These are phyloP conservation scores for Aureobasidium sp. DNA, from an alignment of 2,329 filamentous ascomycete genomes.

Conservation along the genomic window DNA sequence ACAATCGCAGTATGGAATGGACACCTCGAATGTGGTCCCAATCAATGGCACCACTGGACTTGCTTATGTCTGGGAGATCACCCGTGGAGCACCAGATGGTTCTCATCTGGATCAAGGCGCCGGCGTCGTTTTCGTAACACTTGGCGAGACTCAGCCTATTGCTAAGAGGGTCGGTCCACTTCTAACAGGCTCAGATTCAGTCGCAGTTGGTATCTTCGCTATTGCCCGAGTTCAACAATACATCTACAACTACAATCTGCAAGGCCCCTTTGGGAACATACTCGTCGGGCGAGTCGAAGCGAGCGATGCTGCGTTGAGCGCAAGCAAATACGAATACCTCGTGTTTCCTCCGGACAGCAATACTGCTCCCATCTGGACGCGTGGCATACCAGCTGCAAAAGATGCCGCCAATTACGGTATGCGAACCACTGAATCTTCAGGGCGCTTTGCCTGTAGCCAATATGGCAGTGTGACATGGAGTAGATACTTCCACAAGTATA, in stretches of 20 bases:
- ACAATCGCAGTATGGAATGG: conserved; percentile 11
- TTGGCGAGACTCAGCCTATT: conserved; percentile 10
- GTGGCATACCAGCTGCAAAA: neutral
- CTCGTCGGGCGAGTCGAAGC: conserved; percentile 10
- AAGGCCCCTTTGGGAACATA: conserved; percentile 10
- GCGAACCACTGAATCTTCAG: neutral
- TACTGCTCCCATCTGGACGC: neutral
- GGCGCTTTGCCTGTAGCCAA: neutral
- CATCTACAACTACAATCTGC: conserved; percentile 12
- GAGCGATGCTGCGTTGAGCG: conserved; percentile 4
- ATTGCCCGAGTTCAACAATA: neutral
- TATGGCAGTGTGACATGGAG: conserved; percentile 13
- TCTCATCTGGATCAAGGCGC: conserved; percentile 1
- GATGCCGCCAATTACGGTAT: neutral
- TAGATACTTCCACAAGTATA: conserved; percentile 6
- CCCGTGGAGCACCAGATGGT: conserved; percentile 2
- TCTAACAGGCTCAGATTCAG: neutral
- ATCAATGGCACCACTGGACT: conserved; percentile 11
- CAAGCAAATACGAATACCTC: conserved; percentile 11
- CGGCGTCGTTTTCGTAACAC: conserved; percentile 4
- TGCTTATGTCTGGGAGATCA: conserved; percentile 13
- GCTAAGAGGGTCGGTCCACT: conserved; percentile 6
- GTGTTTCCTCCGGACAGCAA: neutral
- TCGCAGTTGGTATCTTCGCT: neutral
- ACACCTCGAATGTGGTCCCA: conserved; percentile 2